phyloP scores from a whole-genome alignment of 108 stramenopile genomes.

The Aurantiochytrium sp. region DNA sequence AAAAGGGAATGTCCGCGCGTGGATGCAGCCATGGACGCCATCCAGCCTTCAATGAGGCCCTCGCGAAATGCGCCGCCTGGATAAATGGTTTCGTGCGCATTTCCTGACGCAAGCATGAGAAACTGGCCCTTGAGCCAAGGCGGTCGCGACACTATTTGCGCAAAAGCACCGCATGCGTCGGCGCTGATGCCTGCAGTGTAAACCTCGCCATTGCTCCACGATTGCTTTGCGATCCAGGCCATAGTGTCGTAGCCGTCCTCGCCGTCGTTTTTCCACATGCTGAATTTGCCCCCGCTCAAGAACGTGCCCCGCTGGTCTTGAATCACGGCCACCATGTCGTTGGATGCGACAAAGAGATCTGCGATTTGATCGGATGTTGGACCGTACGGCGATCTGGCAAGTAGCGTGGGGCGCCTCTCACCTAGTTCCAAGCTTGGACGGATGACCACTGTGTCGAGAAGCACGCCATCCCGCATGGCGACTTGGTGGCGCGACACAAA shows the following conservation, averaged over 20 bases:
- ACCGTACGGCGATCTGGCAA: constrained; percentile 20
- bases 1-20: not conserved
- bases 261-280: constrained; percentile 21
- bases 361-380: not conserved
- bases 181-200: constrained; percentile 22
- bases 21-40: not conserved
- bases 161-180: constrained; percentile 24
- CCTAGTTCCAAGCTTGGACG: not conserved
- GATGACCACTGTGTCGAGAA: constrained; percentile 18
- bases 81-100: constrained; percentile 24
- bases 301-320: constrained; percentile 26
- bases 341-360: not conserved
- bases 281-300: constrained; percentile 18
- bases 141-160: not conserved
- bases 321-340: constrained; percentile 8
- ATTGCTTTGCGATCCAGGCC: constrained; percentile 29
- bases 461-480: constrained; percentile 28
- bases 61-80: constrained; percentile 31
- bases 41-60: constrained; percentile 24
- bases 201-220: constrained; percentile 24
- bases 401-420: not conserved
- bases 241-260: constrained; percentile 9
- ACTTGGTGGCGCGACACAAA: not conserved
- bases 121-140: constrained; percentile 29
- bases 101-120: constrained; percentile 17